phyloP scores from a whole-genome alignment of 1,139 yeast species.

The Lodderomyces parapsilosis region DNA sequence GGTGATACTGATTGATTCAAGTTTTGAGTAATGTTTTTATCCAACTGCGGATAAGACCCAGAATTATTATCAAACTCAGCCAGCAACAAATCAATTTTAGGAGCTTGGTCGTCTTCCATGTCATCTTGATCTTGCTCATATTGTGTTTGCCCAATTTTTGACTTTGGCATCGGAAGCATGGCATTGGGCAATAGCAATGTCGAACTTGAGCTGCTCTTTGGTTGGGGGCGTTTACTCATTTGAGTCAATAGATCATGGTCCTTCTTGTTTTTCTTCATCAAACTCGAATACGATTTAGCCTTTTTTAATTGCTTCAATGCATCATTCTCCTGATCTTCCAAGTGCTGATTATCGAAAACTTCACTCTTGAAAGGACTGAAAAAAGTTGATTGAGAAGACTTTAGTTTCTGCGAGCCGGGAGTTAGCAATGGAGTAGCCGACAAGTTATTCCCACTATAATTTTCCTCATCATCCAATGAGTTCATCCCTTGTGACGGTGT shows the following conservation, averaged over 20 bases:
- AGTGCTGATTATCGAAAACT: slow-evolving; percentile 5
- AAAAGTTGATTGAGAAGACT: slow-evolving; percentile 11
- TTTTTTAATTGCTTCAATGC: slow-evolving; percentile 43
- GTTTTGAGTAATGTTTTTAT: slow-evolving; percentile 13
- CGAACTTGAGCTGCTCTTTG: not conserved
- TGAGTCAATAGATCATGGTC: not conserved
- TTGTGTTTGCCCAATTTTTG: not conserved
- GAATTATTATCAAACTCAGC: slow-evolving; percentile 20
- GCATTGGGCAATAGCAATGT: slow-evolving; percentile 1
- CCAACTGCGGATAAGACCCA: slow-evolving; percentile 7
- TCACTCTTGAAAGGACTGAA: slow-evolving; percentile 24
- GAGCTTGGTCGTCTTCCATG: slow-evolving; percentile 4
- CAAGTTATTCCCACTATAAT: not conserved
- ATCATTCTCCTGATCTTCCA: slow-evolving; percentile 42
- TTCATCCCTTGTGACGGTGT: slow-evolving; percentile 43
- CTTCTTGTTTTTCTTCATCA: slow-evolving; percentile 9
- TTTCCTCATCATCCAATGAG: slow-evolving; percentile 28
- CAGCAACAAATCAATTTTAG: slow-evolving; percentile 28
- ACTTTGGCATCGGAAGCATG: not conserved
- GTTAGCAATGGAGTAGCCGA: slow-evolving; percentile 36
- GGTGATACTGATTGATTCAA: slow-evolving; percentile 16
- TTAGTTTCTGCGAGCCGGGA: slow-evolving; percentile 16
- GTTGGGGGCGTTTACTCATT: slow-evolving; percentile 1
- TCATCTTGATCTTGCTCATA: slow-evolving; percentile 1
- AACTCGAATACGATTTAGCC: slow-evolving; percentile 33